A percentile compares a stretch with the other conserved stretches of the same genome.
Conservation (phyloP, 805 yeast genomes). For the Zygosaccharomyces bailii region DNA sequence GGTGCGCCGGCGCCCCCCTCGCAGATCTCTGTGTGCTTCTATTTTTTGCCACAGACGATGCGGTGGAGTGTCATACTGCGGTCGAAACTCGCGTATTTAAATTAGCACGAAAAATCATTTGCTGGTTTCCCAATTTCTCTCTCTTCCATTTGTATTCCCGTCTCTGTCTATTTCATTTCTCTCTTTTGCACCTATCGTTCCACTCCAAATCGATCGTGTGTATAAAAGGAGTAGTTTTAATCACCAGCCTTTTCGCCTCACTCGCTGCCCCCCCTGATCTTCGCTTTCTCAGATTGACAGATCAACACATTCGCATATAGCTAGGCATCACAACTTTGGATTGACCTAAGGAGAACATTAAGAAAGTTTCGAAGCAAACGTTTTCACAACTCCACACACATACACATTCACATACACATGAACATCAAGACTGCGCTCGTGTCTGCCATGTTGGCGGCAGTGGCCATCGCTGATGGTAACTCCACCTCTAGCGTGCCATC, state of each 20-base stretch:
- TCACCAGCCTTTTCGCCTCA: neutral
- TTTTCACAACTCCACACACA: neutral
- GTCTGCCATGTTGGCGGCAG: conserved; percentile 48
- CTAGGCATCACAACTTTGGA: no score
- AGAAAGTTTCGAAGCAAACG: neutral
- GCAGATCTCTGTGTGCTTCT: conserved; percentile 1
- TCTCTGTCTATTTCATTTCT: neutral
- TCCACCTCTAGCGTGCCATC: conserved; percentile 50
- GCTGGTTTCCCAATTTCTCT: neutral
- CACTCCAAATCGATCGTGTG: neutral
- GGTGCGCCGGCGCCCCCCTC: neutral
- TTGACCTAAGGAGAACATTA: neutral
- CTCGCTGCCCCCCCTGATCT: no score
- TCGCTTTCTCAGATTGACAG: neutral
- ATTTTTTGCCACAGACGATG: neutral
- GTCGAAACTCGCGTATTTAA: conserved; percentile 7
- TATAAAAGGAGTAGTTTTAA: neutral
- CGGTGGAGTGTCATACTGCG: conserved; percentile 1
- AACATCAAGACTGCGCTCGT: conserved; percentile 53
- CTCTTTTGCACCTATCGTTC: neutral
- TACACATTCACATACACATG: conserved; percentile 35
- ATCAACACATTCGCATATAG: neutral
- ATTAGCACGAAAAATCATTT: conserved; percentile 4
- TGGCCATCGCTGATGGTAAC: conserved; percentile 45
- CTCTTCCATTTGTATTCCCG: neutral